Conservation (phyloP, 73 alveolate genomes). For the Stentor roeselii region DNA sequence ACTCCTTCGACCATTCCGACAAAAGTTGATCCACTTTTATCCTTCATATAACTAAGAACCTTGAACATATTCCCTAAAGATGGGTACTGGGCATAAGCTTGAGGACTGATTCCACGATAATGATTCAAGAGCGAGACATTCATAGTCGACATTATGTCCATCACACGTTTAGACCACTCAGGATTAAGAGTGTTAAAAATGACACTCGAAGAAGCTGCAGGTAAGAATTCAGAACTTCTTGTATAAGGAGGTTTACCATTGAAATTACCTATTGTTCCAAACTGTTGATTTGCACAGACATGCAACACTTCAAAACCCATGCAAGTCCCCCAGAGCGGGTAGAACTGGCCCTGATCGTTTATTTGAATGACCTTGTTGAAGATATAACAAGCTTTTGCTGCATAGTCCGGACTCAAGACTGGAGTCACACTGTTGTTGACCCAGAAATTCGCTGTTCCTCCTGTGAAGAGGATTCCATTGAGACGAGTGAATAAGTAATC, state of each 20-base stretch:
- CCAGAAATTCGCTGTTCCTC: conserved; percentile 36
- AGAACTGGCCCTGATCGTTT: conserved; percentile 51
- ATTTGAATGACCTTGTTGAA: conserved; percentile 28
- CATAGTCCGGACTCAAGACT: conserved; percentile 24
- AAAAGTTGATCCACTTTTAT: no score
- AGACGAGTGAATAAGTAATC: conserved; percentile 24
- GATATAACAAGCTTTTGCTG: conserved; percentile 32
- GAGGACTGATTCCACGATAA: no score
- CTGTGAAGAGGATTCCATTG: conserved; percentile 55
- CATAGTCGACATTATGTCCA: no score
- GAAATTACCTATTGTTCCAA: not conserved
- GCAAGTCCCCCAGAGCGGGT: conserved; percentile 67
- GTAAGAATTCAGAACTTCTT: no score
- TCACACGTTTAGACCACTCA: no score
- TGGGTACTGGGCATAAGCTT: no score
- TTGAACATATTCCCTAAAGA: no score
- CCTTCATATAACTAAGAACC: no score
- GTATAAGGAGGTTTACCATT: conserved; percentile 13
- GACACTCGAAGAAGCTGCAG: no score
- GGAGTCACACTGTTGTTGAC: no score
- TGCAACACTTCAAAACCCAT: conserved; percentile 42
- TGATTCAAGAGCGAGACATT: no score
- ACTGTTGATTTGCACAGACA: not conserved
- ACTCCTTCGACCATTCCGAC: conserved; percentile 50
- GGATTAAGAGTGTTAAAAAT: no score